These are phyloP conservation scores for Lactarius deliciosus DNA, from an alignment of 768 basidiomycete species.

Conservation along the genomic window DNA sequence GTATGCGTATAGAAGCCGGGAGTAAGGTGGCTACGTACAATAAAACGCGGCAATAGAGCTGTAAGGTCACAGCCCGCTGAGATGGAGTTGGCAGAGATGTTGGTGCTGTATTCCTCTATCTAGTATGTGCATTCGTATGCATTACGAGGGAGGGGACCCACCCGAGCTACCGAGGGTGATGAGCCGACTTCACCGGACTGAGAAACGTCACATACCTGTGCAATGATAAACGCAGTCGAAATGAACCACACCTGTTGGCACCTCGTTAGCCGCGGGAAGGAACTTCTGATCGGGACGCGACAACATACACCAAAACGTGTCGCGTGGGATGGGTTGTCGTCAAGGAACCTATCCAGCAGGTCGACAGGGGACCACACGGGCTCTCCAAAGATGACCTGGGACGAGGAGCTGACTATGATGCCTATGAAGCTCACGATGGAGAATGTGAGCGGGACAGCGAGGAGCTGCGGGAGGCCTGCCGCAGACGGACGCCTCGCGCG, in stretches of 20 bases:
- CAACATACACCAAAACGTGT: conserved; percentile 62
- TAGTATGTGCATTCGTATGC: conserved; percentile 5
- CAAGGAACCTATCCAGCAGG: conserved; percentile 65
- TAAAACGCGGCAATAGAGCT: conserved; percentile 71
- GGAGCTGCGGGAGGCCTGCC: conserved; percentile 62
- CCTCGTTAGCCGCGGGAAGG: conserved; percentile 24
- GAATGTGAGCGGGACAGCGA: conserved; percentile 72
- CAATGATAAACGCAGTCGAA: conserved; percentile 73
- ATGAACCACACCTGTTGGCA: conserved; percentile 69
- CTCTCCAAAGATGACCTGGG: conserved; percentile 71
- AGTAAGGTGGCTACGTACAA: conserved; percentile 44
- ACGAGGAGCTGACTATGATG: conserved; percentile 79
- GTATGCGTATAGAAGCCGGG: neutral
- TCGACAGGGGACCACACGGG: conserved; percentile 80
- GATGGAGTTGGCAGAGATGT: conserved; percentile 81
- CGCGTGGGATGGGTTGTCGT: conserved; percentile 56
- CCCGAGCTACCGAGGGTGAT: conserved; percentile 28
- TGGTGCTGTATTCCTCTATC: conserved; percentile 48
- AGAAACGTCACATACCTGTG: conserved; percentile 47
- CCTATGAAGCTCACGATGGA: conserved; percentile 76
- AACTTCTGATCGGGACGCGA: conserved; percentile 3
- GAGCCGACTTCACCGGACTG: neutral
- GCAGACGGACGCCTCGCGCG: conserved; percentile 56
- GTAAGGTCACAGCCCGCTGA: conserved; percentile 84
- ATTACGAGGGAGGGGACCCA: conserved; percentile 15